Base-by-base conservation (phyloP, 768 basidiomycete species). In the Trametes gibbosa region DNA sequence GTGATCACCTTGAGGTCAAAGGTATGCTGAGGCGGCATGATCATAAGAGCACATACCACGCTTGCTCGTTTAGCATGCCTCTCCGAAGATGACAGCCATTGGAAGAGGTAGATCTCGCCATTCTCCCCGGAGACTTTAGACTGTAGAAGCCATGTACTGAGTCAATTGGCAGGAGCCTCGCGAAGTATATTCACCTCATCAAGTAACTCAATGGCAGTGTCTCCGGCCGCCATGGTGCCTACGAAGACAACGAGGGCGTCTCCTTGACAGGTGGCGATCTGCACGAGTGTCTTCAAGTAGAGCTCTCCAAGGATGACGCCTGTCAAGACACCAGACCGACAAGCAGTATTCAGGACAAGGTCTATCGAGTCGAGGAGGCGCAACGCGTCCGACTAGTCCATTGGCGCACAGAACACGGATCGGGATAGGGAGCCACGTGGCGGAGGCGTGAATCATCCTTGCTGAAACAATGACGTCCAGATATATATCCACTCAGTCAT, bases 61-160 rank as follows among this genome's bases (percentile, higher is more conserved):
- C 79, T 65, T 16, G 79, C 75, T 1, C 76, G 73, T 24, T 74
- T 76, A 19, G 91, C 70, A 24, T 77, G 78, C 68, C 80, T 82
- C 70, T 92, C 86, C 2, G 82, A 80, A 10, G 78, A 75, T 7
- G 85, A 82, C 10, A 95, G 79, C 90, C 92, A 96, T 66, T 89
- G 88, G 66, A 95, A 89, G 16, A 95, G 72, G 66, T 91, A 90
- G 50, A 94, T 80, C 63, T 92, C 90, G 14, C 85, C 89, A 71
- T 87, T 86, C 57, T 93, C 92, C 40, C 82, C 84, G 3, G 80
- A 72, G 24, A 92, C 73, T 68, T 87, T 84, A 12, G 84, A 77
- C 92, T 93, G 45, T 39, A 2, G 2, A 4, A 19, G 8, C 3
- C 24, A 13, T 21, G 8, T 12, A 29, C 53, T 16, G 19, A 14